A percentile compares a stretch with the other conserved stretches of the same genome.
Conservation (phyloP, 2,329 filamentous ascomycete genomes). For the Pestalotiopsis sp. region DNA sequence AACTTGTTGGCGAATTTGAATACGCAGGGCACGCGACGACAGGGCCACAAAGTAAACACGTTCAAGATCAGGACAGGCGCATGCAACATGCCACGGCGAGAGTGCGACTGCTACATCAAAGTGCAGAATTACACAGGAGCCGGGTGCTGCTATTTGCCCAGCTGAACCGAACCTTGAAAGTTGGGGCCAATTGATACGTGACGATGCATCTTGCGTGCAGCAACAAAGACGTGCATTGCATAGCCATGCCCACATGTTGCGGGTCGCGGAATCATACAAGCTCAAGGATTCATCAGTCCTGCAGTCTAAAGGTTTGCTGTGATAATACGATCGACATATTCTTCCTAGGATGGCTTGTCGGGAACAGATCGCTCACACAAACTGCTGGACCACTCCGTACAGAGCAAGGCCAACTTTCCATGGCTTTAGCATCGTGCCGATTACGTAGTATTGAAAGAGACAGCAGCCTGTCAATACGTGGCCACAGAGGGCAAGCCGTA, state of each 20-base stretch:
- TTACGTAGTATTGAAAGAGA: too few species aligned
- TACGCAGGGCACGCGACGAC: neutral
- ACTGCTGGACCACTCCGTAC: too few species aligned
- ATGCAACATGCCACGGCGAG: too few species aligned
- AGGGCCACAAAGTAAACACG: neutral
- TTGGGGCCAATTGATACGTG: neutral
- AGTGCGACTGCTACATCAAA: too few species aligned
- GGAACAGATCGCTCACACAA: too few species aligned
- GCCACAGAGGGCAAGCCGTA: too few species aligned
- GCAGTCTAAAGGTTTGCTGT: neutral
- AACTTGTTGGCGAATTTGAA: neutral
- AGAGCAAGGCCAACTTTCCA: too few species aligned
- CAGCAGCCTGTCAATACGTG: too few species aligned
- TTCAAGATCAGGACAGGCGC: too few species aligned
- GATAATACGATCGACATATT: neutral
- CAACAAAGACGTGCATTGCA: neutral
- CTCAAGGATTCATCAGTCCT: neutral
- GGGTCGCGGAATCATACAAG: neutral
- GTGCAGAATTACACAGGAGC: too few species aligned
- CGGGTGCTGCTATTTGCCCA: neutral
- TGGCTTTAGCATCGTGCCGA: too few species aligned
- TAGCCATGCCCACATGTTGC: neutral
- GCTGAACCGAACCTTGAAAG: neutral
- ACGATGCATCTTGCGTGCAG: neutral
- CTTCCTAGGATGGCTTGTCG: neutral